Percentiles rank a stretch among this genome's conserved stretches.
Evolutionary conservation across 2,329 filamentous ascomycete genomes (phyloP).

Genomic region (Cordyceps javanica): DNA sequence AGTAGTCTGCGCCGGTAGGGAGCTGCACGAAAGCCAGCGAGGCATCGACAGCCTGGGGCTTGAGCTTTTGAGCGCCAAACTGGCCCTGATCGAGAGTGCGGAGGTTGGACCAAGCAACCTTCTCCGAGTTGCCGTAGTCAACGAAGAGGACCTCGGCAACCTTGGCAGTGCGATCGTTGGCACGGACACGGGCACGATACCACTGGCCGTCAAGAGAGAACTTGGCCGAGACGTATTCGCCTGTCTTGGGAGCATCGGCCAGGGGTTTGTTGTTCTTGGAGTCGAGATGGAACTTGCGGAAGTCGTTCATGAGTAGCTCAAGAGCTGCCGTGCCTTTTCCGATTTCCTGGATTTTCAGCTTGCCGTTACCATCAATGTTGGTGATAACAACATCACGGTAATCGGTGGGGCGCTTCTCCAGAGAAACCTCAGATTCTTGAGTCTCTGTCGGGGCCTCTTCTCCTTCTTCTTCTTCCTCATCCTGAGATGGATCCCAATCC

Average conservation of each 20-base stretch:
- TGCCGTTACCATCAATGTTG: conserved; percentile 75
- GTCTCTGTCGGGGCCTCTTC: conserved; percentile 44
- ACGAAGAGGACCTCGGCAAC: conserved; percentile 88
- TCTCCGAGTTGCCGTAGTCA: conserved; percentile 94
- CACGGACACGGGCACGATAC: conserved; percentile 87
- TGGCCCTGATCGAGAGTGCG: conserved; percentile 73
- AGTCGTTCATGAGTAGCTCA: conserved; percentile 82
- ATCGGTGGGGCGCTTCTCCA: conserved; percentile 65
- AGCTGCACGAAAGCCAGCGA: conserved; percentile 85
- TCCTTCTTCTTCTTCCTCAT: conserved; percentile 53
- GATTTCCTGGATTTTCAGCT: conserved; percentile 85
- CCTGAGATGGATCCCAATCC: conserved; percentile 87
- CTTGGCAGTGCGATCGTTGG: conserved; percentile 87
- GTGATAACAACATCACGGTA: conserved; percentile 94
- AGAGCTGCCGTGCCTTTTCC: conserved; percentile 80
- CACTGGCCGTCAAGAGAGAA: conserved; percentile 87
- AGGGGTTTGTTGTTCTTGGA: conserved; percentile 72
- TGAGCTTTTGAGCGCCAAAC: conserved; percentile 76
- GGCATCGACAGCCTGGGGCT: conserved; percentile 80
- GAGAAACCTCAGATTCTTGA: conserved; percentile 44
- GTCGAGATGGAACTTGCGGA: conserved; percentile 85
- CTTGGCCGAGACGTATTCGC: conserved; percentile 84
- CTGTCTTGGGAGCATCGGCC: conserved; percentile 73
- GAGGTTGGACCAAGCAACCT: conserved; percentile 75
- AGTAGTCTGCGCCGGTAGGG: conserved; percentile 74